Percentiles rank a stretch among this genome's conserved stretches.
phyloP scores from a whole-genome alignment of 306 rosid genomes.

The Sesbania bispinosa region DNA sequence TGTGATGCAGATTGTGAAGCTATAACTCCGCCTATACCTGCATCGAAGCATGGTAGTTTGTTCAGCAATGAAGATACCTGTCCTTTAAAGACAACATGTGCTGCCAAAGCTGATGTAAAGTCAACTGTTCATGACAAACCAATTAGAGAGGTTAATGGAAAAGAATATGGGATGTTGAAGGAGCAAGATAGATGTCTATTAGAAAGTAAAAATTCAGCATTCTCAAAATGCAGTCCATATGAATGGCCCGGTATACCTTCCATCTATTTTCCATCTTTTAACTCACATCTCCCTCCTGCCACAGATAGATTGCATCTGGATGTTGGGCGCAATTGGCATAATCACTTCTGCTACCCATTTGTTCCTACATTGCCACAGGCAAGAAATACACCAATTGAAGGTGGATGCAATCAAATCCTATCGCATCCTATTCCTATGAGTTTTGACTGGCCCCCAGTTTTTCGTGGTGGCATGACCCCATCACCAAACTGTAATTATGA shows the following conservation, averaged over 20 bases:
- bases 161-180: slow-evolving; percentile 42
- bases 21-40: slow-evolving; percentile 35
- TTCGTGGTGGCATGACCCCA: slow-evolving; percentile 69
- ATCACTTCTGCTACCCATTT: slow-evolving; percentile 78
- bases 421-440: slow-evolving; percentile 76
- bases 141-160: slow-evolving; percentile 44
- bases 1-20: slow-evolving; percentile 30
- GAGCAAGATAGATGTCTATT: slow-evolving; percentile 44
- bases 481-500: slow-evolving; percentile 63
- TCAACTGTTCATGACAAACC: slow-evolving; percentile 43
- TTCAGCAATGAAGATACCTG: slow-evolving; percentile 33
- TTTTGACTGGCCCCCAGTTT: slow-evolving; percentile 93
- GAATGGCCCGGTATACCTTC: slow-evolving; percentile 93
- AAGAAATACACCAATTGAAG: slow-evolving; percentile 57
- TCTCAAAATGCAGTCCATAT: slow-evolving; percentile 61
- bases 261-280: slow-evolving; percentile 62
- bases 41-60: slow-evolving; percentile 30
- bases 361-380: slow-evolving; percentile 67
- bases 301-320: slow-evolving; percentile 94
- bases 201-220: slow-evolving; percentile 48
- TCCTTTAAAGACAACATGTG: slow-evolving; percentile 24
- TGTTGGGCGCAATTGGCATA: slow-evolving; percentile 93
- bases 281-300: slow-evolving; percentile 81
- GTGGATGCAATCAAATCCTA: slow-evolving; percentile 62
- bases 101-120: slow-evolving; percentile 35